Evolutionary conservation across 2,329 filamentous ascomycete species (phyloP).

Genomic region (Botrytis fragariae): DNA sequence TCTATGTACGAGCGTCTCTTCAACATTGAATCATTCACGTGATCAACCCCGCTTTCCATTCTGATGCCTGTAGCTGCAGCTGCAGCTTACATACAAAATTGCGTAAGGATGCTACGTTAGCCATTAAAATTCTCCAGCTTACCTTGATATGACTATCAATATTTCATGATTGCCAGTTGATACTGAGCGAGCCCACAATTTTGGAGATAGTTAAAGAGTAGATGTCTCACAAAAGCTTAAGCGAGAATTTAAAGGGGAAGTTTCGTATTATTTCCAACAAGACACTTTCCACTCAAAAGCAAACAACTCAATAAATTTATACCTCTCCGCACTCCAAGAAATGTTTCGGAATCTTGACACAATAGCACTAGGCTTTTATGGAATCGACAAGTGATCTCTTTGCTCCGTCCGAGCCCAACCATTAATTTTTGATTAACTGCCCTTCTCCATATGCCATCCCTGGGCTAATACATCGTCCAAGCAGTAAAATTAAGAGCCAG

Average conservation of each 20-base stretch:
- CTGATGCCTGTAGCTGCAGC: neutral
- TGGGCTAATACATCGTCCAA: neutral
- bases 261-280: neutral
- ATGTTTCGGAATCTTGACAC: too few relatives aligned
- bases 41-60: neutral
- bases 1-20: neutral
- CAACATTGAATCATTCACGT: neutral
- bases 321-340: neutral
- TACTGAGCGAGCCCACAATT: neutral
- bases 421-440: neutral
- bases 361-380: neutral
- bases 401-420: too few relatives aligned
- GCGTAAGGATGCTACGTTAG: neutral
- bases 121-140: too few relatives aligned
- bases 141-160: neutral
- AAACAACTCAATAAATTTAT: neutral
- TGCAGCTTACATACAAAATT: neutral
- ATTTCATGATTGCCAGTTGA: neutral
- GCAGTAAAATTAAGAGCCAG: neutral
- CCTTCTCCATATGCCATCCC: neutral
- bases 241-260: neutral
- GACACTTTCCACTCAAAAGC: too few relatives aligned
- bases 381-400: neutral
- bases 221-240: neutral
- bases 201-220: neutral